Evolutionary conservation across 2,329 filamentous ascomycete genomes (phyloP), one percentile per base, ranked within the genome.

Genomic region (Fusarium floridanum): DNA sequence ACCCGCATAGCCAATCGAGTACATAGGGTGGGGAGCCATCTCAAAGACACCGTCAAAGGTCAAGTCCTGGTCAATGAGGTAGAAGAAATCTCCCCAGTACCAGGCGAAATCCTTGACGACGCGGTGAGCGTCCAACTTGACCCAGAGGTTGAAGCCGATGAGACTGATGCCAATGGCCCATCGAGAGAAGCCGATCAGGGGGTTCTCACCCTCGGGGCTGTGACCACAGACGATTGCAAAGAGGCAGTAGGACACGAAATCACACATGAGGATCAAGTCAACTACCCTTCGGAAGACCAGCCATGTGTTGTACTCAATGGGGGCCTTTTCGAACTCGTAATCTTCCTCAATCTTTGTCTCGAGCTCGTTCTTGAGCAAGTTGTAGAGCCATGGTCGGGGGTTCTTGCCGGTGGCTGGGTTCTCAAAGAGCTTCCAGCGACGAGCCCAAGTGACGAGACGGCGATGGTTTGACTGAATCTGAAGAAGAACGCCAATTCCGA

Each of bases 41-140:
- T 99, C 97, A 82, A 98, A 99, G 73, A 99, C 97, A 66, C 97
- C 97, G 81, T 99, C 97, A 83, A 99, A 99, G 60, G 95, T 98
- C 82, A 99, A 88, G 81, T 98, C 95, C 85, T 98, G 95, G 84
- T 99, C 97, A 82, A 99, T 94, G 80, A 99, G 92, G 84, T 95
- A 99, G 88, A 98, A 99, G 85, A 98, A 98, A 84, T 99, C 97
- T 71, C 97, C 97, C 97, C 97, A 99, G 85, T 98, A 99, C 97
- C 97, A 99, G 32, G 97, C 97, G 85, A 95, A 99, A 84, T 99
- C 97, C 84, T 98, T 98, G 81, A 99, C 97, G 60, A 99, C 97
- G 71, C 97, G 91, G 83, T 99, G 97, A 22, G 97, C 97, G 84
- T 99, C 97, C 72, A 99, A 88, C 85, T 99, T 99, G 74, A 99